phyloP scores from a whole-genome alignment of 805 yeast genomes.

The Hanseniaspora meyeri region DNA sequence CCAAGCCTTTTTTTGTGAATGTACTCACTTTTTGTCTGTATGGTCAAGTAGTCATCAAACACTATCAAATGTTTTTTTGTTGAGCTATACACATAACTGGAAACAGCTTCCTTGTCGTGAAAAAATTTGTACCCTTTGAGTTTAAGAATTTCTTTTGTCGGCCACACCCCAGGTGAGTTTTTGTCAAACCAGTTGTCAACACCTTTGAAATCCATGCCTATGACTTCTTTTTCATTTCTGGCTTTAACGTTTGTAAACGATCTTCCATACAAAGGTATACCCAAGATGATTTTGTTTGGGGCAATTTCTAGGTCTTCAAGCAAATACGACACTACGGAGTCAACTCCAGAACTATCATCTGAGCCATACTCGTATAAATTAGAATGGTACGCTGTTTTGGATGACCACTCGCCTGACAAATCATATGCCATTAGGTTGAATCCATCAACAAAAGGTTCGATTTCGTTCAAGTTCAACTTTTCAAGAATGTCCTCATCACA shows the following conservation, averaged over 20 bases:
- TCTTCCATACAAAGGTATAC: slow-evolving; percentile 81
- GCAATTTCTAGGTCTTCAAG: slow-evolving; percentile 30
- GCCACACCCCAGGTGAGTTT: slow-evolving; percentile 41
- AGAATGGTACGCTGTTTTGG: slow-evolving; percentile 51
- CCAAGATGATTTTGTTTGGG: slow-evolving; percentile 49
- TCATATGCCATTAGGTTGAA: slow-evolving; percentile 94
- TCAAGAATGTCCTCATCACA: slow-evolving; percentile 39
- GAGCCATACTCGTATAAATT: slow-evolving; percentile 35
- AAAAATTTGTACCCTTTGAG: slow-evolving; percentile 5
- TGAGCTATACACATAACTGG: slow-evolving; percentile 42
- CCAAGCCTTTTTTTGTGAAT: slow-evolving; percentile 40
- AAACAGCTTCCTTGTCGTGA: slow-evolving; percentile 41
- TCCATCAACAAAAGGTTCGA: slow-evolving; percentile 48
- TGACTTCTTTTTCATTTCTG: slow-evolving; percentile 18
- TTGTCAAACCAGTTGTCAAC: slow-evolving; percentile 31
- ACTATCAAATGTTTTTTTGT: slow-evolving; percentile 34
- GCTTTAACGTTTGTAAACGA: slow-evolving; percentile 35
- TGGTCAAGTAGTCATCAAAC: slow-evolving; percentile 54
- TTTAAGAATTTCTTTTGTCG: slow-evolving; percentile 43
- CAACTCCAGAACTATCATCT: slow-evolving; percentile 33
- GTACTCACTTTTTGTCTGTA: slow-evolving; percentile 46
- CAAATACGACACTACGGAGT: slow-evolving; percentile 38
- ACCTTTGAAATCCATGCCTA: slow-evolving; percentile 35
- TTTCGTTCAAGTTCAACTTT: slow-evolving; percentile 35
- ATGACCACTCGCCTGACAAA: slow-evolving; percentile 68